Percentiles rank a stretch among this genome's conserved stretches.
Evolutionary conservation across 352 stramenopile genomes (phyloP).

Genomic region (Phytophthora ramorum): DNA sequence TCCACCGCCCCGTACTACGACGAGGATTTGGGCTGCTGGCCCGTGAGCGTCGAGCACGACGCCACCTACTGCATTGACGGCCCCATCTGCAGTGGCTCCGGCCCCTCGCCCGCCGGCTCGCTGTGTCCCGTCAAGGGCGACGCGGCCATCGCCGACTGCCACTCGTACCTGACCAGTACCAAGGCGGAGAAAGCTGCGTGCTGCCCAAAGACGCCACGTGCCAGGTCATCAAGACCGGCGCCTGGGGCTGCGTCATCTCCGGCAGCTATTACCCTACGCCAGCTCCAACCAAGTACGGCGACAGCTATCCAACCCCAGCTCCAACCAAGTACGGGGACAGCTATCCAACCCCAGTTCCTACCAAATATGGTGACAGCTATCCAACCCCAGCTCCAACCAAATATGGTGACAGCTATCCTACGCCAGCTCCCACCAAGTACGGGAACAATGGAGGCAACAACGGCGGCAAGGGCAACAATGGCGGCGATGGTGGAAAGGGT

Average conservation of each 20-base stretch:
- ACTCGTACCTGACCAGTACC: constrained; percentile 61
- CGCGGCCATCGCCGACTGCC: constrained; percentile 55
- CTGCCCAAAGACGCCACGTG: constrained; percentile 61
- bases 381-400: constrained; percentile 41
- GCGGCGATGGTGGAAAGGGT: background rate
- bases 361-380: background rate
- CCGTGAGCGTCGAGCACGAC: constrained; percentile 53
- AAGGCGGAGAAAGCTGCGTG: constrained; percentile 52
- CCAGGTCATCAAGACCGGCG: constrained; percentile 69
- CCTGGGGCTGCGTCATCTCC: constrained; percentile 66
- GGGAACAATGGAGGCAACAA: background rate
- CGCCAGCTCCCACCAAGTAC: constrained; percentile 11
- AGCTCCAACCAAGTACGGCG: constrained; percentile 31
- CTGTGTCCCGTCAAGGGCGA: constrained; percentile 58
- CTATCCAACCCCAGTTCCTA: too few relatives aligned
- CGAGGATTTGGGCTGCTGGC: constrained; percentile 43
- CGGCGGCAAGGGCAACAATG: background rate
- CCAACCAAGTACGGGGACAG: constrained; percentile 26
- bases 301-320: constrained; percentile 34
- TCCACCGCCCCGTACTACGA: constrained; percentile 33
- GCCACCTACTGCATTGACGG: constrained; percentile 61
- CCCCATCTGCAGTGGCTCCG: constrained; percentile 51
- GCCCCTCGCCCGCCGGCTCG: constrained; percentile 30
- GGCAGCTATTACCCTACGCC: constrained; percentile 29
- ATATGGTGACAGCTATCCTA: constrained; percentile 22